These are phyloP conservation scores for Xylaria cubensis DNA, from an alignment of 495 filamentous ascomycete species.

Conservation along the genomic window DNA sequence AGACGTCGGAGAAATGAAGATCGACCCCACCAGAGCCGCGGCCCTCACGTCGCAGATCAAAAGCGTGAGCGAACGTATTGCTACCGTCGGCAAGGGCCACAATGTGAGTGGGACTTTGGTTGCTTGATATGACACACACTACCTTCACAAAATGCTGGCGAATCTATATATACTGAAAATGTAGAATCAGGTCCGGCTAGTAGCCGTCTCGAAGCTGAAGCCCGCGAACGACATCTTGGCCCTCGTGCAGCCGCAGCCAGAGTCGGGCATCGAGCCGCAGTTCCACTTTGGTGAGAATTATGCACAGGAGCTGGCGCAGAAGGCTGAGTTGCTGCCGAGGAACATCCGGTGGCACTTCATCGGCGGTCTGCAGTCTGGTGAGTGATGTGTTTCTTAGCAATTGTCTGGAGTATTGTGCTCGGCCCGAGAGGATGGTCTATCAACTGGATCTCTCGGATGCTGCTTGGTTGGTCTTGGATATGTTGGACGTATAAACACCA, in stretches of 20 bases:
- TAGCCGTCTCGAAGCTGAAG: slow-evolving; percentile 95
- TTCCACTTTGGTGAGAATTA: slow-evolving; percentile 97
- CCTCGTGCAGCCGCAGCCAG: slow-evolving; percentile 61
- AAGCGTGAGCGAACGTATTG: slow-evolving; percentile 52
- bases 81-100: slow-evolving; percentile 52
- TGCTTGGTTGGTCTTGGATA: background rate
- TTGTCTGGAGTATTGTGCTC: background rate
- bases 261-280: slow-evolving; percentile 58
- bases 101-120: slow-evolving; percentile 44
- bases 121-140: background rate
- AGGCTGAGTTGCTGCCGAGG: slow-evolving; percentile 77
- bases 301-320: slow-evolving; percentile 87
- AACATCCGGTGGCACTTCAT: slow-evolving; percentile 95
- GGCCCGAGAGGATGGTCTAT: background rate
- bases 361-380: slow-evolving; percentile 78
- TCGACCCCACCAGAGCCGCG: slow-evolving; percentile 58
- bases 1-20: slow-evolving; percentile 57
- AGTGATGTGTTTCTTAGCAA: background rate
- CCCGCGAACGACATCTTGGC: slow-evolving; percentile 86
- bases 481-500: too few relatives aligned
- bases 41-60: slow-evolving; percentile 55
- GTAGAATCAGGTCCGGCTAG: slow-evolving; percentile 71
- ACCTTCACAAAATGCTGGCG: too few relatives aligned
- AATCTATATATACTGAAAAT: background rate
- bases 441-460: too few relatives aligned